These are phyloP conservation scores for Phytophthora melonis DNA, from an alignment of 352 stramenopile genomes.

Conservation along the genomic window DNA sequence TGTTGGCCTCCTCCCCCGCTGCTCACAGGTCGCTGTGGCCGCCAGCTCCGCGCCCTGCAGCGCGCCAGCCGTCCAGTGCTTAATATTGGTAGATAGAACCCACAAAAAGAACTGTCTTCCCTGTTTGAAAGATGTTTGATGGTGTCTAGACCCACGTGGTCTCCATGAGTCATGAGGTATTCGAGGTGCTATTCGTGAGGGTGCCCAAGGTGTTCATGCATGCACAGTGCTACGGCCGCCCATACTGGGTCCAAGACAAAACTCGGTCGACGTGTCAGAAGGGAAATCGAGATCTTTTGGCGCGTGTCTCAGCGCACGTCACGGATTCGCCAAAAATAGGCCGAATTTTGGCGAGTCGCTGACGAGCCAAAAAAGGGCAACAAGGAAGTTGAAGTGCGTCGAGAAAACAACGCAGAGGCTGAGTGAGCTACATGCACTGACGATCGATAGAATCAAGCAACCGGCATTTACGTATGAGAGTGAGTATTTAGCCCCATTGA, in stretches of 20 bases:
- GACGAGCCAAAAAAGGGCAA: neutral
- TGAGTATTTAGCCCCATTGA: too few relatives aligned
- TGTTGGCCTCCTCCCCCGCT: conserved; percentile 41
- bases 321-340: neutral
- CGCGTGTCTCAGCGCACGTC: neutral
- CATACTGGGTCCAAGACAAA: neutral
- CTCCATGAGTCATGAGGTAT: too few relatives aligned
- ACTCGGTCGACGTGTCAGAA: neutral
- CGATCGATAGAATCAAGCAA: too few relatives aligned
- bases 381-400: neutral
- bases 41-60: conserved; percentile 1
- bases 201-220: too few relatives aligned
- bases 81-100: conserved; percentile 58
- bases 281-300: neutral
- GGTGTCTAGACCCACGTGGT: neutral
- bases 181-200: too few relatives aligned
- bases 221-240: too few relatives aligned
- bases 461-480: too few relatives aligned
- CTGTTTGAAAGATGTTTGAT: conserved; percentile 11
- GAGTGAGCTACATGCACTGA: too few relatives aligned
- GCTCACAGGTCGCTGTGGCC: conserved; percentile 16
- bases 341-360: neutral
- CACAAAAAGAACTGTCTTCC: conserved; percentile 32
- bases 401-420: neutral
- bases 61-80: conserved; percentile 31